A percentile compares a stretch with the other conserved stretches of the same genome.
Evolutionary conservation across 2,329 filamentous ascomycete species (phyloP).

Genomic region (Aspergillus nomiae): DNA sequence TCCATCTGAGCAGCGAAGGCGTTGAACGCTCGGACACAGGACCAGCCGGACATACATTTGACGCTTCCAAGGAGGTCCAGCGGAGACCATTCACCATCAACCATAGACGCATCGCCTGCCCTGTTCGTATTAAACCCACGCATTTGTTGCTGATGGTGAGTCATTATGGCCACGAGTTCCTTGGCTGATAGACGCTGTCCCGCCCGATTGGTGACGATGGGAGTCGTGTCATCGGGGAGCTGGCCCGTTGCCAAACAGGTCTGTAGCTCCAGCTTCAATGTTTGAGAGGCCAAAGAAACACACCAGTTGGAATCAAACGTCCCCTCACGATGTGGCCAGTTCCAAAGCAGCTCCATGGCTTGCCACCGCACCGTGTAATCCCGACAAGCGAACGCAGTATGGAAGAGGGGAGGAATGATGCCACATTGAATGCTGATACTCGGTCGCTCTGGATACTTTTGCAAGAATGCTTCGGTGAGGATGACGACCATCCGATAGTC

Average conservation of each 20-base stretch:
- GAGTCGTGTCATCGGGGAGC: not conserved
- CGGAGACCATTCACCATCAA: not conserved
- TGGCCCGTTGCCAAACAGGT: not conserved
- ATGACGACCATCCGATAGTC: not conserved
- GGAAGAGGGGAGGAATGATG: not conserved
- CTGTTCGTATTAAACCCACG: no score
- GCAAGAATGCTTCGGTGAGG: not conserved
- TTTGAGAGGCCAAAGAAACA: not conserved
- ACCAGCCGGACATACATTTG: not conserved
- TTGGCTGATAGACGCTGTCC: not conserved
- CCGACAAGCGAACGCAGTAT: not conserved
- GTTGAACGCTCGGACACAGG: not conserved
- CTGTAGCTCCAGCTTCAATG: not conserved
- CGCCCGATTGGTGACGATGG: not conserved
- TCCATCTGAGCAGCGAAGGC: not conserved
- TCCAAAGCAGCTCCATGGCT: not conserved
- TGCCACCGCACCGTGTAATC: not conserved
- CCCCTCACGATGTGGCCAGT: conserved; percentile 7
- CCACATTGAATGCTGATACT: not conserved
- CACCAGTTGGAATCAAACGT: not conserved
- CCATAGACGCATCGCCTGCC: not conserved
- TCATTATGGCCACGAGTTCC: not conserved
- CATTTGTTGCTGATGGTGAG: not conserved
- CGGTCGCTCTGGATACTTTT: not conserved
- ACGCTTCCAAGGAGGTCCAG: not conserved